Evolutionary conservation across 257 asterid species (phyloP).

Genomic region (Nicotiana tomentosiformis): DNA sequence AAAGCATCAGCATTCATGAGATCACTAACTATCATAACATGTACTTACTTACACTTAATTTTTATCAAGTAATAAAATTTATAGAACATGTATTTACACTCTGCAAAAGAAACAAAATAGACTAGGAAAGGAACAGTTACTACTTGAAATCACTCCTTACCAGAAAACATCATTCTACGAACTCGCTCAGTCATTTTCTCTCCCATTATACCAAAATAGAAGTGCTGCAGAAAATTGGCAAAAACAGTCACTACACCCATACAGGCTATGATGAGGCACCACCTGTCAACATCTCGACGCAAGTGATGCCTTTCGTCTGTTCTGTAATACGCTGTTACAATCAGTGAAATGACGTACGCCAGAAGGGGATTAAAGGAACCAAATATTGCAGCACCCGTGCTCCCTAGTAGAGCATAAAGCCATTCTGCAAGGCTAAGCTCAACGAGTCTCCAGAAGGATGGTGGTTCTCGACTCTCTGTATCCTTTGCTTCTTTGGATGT

Average conservation of each 20-base stretch:
- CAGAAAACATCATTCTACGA: constrained; percentile 99
- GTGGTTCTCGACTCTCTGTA: constrained; percentile 49
- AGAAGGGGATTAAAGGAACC: constrained; percentile 95
- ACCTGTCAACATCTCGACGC: constrained; percentile 66
- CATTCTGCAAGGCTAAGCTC: constrained; percentile 99
- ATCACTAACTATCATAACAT: background rate
- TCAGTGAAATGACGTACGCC: constrained; percentile 86
- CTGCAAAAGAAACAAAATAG: background rate
- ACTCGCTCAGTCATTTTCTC: constrained; percentile 99
- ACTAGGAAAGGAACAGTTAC: constrained; percentile 1
- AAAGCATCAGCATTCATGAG: constrained; percentile 4
- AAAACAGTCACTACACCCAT: constrained; percentile 95
- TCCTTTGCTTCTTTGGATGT: constrained; percentile 42
- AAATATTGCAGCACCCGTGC: constrained; percentile 94
- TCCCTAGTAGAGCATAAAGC: constrained; percentile 97
- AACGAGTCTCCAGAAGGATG: constrained; percentile 92
- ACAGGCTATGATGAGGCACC: constrained; percentile 91
- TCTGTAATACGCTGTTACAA: constrained; percentile 78
- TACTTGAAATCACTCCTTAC: constrained; percentile 29
- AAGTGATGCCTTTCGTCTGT: constrained; percentile 45
- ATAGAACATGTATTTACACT: background rate
- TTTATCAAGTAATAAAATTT: too few species aligned
- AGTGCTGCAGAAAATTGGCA: constrained; percentile 97
- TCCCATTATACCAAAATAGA: constrained; percentile 98
- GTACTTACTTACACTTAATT: background rate